These are phyloP conservation scores for Pythium dissimile DNA, from an alignment of 352 stramenopile species.

Conservation along the genomic window DNA sequence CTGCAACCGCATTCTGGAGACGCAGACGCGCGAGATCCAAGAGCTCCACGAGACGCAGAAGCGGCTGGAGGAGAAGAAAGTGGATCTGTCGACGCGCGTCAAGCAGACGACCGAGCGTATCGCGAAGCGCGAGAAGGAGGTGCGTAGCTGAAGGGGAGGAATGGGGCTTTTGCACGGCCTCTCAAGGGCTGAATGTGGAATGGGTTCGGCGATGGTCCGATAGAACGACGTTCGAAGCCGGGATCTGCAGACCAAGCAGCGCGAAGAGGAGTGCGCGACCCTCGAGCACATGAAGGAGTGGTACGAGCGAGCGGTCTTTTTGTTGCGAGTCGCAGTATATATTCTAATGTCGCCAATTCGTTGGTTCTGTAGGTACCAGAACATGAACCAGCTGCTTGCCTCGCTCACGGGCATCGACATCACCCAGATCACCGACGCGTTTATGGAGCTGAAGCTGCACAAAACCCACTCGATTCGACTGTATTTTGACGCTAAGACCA, in stretches of 20 bases:
- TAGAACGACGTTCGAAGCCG: slow-evolving; percentile 69
- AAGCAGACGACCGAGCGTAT: slow-evolving; percentile 61
- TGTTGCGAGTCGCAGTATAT: background rate
- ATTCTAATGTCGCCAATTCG: background rate
- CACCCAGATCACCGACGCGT: slow-evolving; percentile 47
- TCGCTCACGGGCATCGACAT: slow-evolving; percentile 59
- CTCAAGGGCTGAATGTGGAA: no score
- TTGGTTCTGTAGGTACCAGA: slow-evolving; percentile 43
- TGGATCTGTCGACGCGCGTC: slow-evolving; percentile 65
- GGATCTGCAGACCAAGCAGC: slow-evolving; percentile 67
- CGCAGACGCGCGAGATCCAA: slow-evolving; percentile 70
- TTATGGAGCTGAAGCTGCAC: slow-evolving; percentile 54
- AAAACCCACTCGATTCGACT: slow-evolving; percentile 50
- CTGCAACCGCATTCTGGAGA: slow-evolving; percentile 62
- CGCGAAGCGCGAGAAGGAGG: slow-evolving; percentile 49
- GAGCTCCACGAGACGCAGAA: slow-evolving; percentile 70
- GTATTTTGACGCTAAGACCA: slow-evolving; percentile 56
- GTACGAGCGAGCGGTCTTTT: slow-evolving; percentile 26
- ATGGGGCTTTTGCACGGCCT: no score
- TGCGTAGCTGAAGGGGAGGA: slow-evolving; percentile 6
- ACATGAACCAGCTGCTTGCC: slow-evolving; percentile 50
- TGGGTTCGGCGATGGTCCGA: no score
- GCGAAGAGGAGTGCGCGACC: slow-evolving; percentile 64
- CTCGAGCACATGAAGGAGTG: slow-evolving; percentile 76
- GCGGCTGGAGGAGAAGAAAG: slow-evolving; percentile 63